Base-by-base conservation (phyloP, 495 filamentous ascomycete species). In the Staphylotrichum tortipilum region DNA sequence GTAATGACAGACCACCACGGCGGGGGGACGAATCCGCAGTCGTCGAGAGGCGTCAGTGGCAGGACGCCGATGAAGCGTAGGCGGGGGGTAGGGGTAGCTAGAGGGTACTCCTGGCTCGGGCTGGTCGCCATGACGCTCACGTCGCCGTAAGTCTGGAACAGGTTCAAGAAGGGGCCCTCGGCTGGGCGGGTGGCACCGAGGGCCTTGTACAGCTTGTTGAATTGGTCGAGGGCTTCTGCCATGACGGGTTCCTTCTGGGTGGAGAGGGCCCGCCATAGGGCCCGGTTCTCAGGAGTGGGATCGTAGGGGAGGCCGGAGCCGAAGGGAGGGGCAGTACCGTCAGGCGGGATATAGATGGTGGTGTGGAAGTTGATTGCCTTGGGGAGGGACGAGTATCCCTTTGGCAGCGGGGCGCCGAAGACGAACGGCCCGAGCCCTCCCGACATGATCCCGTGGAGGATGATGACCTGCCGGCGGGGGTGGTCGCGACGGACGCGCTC, bases 71-170 rank as follows among this genome's bases (percentile, higher is more conserved):
- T 50, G 31, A 48, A 50, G 14, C 46, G 40, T 11, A 53, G 21
- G 11, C 41, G 47, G 18, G 28, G 11, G 14, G 38, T 24, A 3
- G 10, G 4, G 5, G 11, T 11, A 8, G 9, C 9, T 28, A 29
- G 8, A 12, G 56, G 52, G 33, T 59, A 53, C 18, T 59, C 49
- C 33, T 47, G 15, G 19, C 40, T 49, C 5, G 63, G 51, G 11
- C 63, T 43, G 3, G 52, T 68, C 21, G 69, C 66, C 34, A 70
- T 57, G 22, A 68, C 49, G 2, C 59, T 62, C 2, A 66, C 61
- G 12, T 66, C 61, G 42, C 66, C 68, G 26, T 66, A 47, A 35
- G 22, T 58, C 61, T 17, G 54, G 44, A 24, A 52, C 40, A 21
- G 53, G 52, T 37, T 54, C 41, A 22, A 40, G 10, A 54, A 22